Conservation (phyloP, 2,329 filamentous ascomycete genomes). For the Verticillium nubilum region DNA sequence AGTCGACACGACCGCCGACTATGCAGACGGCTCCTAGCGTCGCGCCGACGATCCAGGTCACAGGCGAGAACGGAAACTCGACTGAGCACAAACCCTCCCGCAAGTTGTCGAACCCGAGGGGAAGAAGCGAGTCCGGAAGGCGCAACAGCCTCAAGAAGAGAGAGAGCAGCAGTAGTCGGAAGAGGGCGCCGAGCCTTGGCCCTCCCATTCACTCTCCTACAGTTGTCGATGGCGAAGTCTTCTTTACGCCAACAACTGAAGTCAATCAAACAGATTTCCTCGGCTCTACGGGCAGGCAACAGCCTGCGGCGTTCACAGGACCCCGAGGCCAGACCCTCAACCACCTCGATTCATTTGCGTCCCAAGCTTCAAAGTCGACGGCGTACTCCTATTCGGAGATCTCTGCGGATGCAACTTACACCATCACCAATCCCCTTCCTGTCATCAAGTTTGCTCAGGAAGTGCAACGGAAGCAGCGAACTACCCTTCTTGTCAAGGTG, state of each 20-base stretch:
- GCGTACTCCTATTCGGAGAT: slow-evolving; percentile 34
- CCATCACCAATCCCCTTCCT: slow-evolving; percentile 42
- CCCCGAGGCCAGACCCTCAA: slow-evolving; percentile 36
- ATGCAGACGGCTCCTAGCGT: slow-evolving; percentile 35
- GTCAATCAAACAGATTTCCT: slow-evolving; percentile 40
- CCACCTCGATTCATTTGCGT: slow-evolving; percentile 39
- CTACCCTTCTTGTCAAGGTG: slow-evolving; percentile 62
- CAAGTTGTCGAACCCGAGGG: slow-evolving; percentile 27
- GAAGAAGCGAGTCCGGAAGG: slow-evolving; percentile 41
- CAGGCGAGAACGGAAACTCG: slow-evolving; percentile 51
- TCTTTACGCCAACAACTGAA: slow-evolving; percentile 39
- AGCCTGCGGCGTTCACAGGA: slow-evolving; percentile 33
- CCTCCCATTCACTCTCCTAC: slow-evolving; percentile 31
- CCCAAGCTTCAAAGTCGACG: slow-evolving; percentile 31
- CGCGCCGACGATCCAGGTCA: slow-evolving; percentile 73
- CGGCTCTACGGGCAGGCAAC: slow-evolving; percentile 28
- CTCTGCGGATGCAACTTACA: slow-evolving; percentile 32
- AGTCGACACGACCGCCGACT: slow-evolving; percentile 28
- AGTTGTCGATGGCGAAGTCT: slow-evolving; percentile 44
- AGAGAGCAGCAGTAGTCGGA: slow-evolving; percentile 43
- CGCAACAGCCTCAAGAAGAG: slow-evolving; percentile 49
- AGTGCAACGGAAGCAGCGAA: slow-evolving; percentile 43
- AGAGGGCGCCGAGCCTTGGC: slow-evolving; percentile 38
- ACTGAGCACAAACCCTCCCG: slow-evolving; percentile 28
- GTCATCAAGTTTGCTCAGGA: slow-evolving; percentile 50